Conservation (phyloP, 352 stramenopile species). For the Phytophthora kernoviae region DNA sequence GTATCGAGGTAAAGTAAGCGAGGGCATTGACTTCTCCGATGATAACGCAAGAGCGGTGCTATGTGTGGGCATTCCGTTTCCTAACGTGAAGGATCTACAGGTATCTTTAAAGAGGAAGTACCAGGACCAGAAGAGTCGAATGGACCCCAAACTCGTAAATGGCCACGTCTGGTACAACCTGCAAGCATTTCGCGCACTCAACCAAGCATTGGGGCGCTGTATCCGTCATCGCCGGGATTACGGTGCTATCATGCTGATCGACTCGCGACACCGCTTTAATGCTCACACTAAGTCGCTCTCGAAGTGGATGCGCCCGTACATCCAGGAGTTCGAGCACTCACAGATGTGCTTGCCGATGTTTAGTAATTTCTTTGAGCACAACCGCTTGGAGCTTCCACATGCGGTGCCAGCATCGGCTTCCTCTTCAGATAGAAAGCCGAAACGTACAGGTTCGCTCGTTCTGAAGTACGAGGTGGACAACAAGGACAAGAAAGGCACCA, state of each 20-base stretch:
- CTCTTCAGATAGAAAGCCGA: conserved; percentile 16
- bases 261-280: conserved; percentile 83
- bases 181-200: conserved; percentile 97
- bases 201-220: conserved; percentile 98
- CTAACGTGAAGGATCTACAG: conserved; percentile 94
- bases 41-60: conserved; percentile 96
- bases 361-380: conserved; percentile 67
- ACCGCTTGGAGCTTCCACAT: conserved; percentile 48
- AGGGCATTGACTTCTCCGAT: conserved; percentile 99
- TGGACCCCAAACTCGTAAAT: conserved; percentile 71
- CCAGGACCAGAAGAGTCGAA: conserved; percentile 73
- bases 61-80: conserved; percentile 99
- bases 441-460: conserved; percentile 17
- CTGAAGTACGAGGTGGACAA: conserved; percentile 35
- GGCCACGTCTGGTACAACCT: conserved; percentile 96
- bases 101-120: conserved; percentile 83
- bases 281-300: conserved; percentile 68
- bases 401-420: conserved; percentile 4
- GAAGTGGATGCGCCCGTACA: conserved; percentile 81
- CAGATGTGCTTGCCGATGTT: conserved; percentile 70
- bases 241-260: conserved; percentile 96
- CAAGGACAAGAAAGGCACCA: conserved; percentile 21
- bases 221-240: conserved; percentile 99
- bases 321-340: conserved; percentile 74
- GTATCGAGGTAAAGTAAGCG: conserved; percentile 98